Base-by-base conservation (phyloP, 805 yeast genomes). In the Pichia californica region DNA sequence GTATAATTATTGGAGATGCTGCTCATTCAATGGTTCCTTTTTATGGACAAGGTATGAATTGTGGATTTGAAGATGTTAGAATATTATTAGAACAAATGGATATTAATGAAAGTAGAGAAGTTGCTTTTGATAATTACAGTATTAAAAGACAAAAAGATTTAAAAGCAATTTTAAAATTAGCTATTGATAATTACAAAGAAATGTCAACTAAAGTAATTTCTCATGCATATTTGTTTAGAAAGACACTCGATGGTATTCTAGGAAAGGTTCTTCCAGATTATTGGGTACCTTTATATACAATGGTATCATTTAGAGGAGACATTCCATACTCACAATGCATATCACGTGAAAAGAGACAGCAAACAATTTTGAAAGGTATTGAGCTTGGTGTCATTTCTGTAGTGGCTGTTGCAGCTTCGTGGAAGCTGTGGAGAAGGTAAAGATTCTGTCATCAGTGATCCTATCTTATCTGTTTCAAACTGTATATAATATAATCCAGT, bases 21-120 rank as follows among this genome's bases (percentile, higher is more conserved):
- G 95, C 97, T 0, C 97, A 89, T 64, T 79, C 93, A 25, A 89
- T 88, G 96, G 97, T 89, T 6, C 97, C 97, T n/a, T 89, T 89
- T 61, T 89, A 88, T 58, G 97, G 97, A 9, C 97, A 89, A 61
- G 97, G 97, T 5, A 83, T 89, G 91, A 89, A 89, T 61, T 86
- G 95, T 58, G 97, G 97, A 1, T 83, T 89, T 60, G 97, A 89
- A 62, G 97, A 91, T 54, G 89, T 89, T 19, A 68, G 79, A 45
- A 77, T 81, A 1, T 64, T 89, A 41, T 66, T 83, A 65, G 70
- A 74, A 35, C 57, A 81, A 21, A 36, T 73, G 37, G 73, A 71
- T 27, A 51, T 60, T 43, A 31, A 55, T 38, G 46, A 62, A 3
- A 66, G 75, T 45, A 66, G 79, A 25, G 55, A 56, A 1, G 38